Evolutionary conservation across 805 yeast genomes (phyloP).

Genomic region (Ascoidea rubescens): DNA sequence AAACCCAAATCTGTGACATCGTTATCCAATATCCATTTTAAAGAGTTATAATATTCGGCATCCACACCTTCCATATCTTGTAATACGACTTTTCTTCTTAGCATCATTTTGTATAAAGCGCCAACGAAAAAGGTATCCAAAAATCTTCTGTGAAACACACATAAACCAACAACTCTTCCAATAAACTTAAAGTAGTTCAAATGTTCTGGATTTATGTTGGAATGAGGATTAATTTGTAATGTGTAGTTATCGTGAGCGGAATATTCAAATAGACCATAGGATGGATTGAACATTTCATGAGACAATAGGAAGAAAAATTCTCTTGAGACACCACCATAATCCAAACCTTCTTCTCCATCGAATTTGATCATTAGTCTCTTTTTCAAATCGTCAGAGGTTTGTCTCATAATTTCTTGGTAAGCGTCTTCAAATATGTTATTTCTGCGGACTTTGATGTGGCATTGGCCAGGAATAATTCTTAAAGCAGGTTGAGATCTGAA

Average conservation of each 20-base stretch:
- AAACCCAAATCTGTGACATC: slow-evolving; percentile 84
- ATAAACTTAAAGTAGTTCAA: slow-evolving; percentile 94
- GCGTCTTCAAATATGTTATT: slow-evolving; percentile 95
- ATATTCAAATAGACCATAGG: slow-evolving; percentile 92
- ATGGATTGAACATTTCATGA: slow-evolving; percentile 98
- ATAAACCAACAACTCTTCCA: slow-evolving; percentile 96
- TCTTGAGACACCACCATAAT: slow-evolving; percentile 98
- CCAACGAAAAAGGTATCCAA: slow-evolving; percentile 97
- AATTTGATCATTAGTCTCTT: slow-evolving; percentile 96
- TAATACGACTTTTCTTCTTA: slow-evolving; percentile 83
- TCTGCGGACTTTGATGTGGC: slow-evolving; percentile 95
- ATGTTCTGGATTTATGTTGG: slow-evolving; percentile 95
- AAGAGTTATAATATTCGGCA: slow-evolving; percentile 79
- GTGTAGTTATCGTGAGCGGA: slow-evolving; percentile 98
- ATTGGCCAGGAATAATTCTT: slow-evolving; percentile 95
- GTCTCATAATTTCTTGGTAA: slow-evolving; percentile 97
- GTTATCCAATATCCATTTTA: slow-evolving; percentile 93
- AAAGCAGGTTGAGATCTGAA: slow-evolving; percentile 97
- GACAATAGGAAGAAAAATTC: slow-evolving; percentile 94
- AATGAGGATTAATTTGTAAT: slow-evolving; percentile 92
- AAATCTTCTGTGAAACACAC: slow-evolving; percentile 96
- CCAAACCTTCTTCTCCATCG: slow-evolving; percentile 98
- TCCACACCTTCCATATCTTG: slow-evolving; percentile 96
- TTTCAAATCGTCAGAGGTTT: slow-evolving; percentile 95
- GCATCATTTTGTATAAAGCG: slow-evolving; percentile 95